Evolutionary conservation across 768 basidiomycete genomes (phyloP).

Genomic region (Boletus rubroflammeus): DNA sequence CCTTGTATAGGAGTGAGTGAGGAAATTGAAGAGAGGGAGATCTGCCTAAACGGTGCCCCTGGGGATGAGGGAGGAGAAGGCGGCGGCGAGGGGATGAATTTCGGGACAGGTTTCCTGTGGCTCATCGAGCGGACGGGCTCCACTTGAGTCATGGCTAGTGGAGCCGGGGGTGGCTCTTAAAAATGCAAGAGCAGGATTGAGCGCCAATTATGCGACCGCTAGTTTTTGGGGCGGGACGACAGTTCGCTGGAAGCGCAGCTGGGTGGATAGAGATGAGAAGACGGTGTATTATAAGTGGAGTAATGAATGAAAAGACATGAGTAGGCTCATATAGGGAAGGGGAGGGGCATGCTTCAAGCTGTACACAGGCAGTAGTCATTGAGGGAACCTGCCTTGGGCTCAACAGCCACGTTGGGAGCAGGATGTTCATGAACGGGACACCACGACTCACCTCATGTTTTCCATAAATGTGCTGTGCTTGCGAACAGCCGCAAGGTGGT

Average conservation of each 20-base stretch:
- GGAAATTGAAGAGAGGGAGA: slow-evolving; percentile 28
- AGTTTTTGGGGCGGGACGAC: slow-evolving; percentile 12
- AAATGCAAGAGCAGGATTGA: slow-evolving; percentile 6
- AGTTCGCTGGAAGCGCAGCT: slow-evolving; percentile 21
- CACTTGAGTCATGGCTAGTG: slow-evolving; percentile 24
- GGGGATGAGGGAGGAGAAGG: slow-evolving; percentile 36
- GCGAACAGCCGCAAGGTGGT: slow-evolving; percentile 32
- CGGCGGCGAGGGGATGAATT: slow-evolving; percentile 63
- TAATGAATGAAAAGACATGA: slow-evolving; percentile 26
- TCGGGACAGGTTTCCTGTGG: slow-evolving; percentile 69
- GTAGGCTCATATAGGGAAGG: slow-evolving; percentile 31
- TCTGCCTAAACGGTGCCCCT: slow-evolving; percentile 32
- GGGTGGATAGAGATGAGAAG: slow-evolving; percentile 29
- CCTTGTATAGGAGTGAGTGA: slow-evolving; percentile 14
- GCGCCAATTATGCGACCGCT: slow-evolving; percentile 10
- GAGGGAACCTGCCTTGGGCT: slow-evolving; percentile 34
- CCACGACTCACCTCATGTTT: slow-evolving; percentile 38
- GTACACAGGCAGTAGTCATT: slow-evolving; percentile 31
- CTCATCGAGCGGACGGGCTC: slow-evolving; percentile 43
- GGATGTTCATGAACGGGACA: slow-evolving; percentile 30
- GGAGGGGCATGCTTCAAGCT: slow-evolving; percentile 29
- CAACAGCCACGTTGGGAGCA: slow-evolving; percentile 33
- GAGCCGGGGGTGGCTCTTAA: slow-evolving; percentile 5
- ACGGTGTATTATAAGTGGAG: slow-evolving; percentile 24
- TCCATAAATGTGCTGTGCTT: slow-evolving; percentile 31